Base-by-base conservation (phyloP, 2,329 filamentous ascomycete genomes). In the Calonectria pseudoreteaudii region DNA sequence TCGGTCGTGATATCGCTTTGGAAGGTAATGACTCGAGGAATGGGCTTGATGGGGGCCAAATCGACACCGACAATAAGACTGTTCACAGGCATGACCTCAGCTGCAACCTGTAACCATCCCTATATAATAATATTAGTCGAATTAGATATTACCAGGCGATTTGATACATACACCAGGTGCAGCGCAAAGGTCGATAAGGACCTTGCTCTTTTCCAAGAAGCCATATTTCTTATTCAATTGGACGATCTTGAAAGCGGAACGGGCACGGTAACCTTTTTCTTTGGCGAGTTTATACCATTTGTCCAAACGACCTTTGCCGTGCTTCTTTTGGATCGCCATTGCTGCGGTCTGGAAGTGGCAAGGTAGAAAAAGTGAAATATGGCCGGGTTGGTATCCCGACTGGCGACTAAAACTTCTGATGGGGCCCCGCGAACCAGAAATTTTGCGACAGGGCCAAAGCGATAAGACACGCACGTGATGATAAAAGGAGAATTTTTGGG, bases 211-310 rank as follows among this genome's bases (percentile, higher is more conserved):
- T 86, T 98, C 95, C 80, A 99, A 89, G 86, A 99, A 99, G 79
- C 95, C 94, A 93, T 98, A 99, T 85, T 98, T 98, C 87, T 98
- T 98, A 88, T 99, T 99, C 81, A 99, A 88, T 85, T 99, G 96
- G 79, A 99, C 96, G 80, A 99, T 88, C 88, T 99, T 99, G 91
- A 98, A 98, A 71, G 97, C 96, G 80, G 97, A 96, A 90, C 97
- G 92, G 75, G 97, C 96, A 82, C 97, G 91, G 84, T 98, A 99
- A 76, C 97, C 97, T 86, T 98, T 98, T 85, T 99, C 97, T 86
- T 99, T 99, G 75, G 97, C 97, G 81, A 98, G 93, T 84, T 96
- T 96, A 87, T 98, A 99, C 95, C 96, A 98, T 87, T 98, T 98
- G 87, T 99, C 97, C 82, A 98, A 90, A 91, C 96, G 96, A 86